Evolutionary conservation across 2,329 filamentous ascomycete genomes (phyloP).

Genomic region (Seiridium unicorne): DNA sequence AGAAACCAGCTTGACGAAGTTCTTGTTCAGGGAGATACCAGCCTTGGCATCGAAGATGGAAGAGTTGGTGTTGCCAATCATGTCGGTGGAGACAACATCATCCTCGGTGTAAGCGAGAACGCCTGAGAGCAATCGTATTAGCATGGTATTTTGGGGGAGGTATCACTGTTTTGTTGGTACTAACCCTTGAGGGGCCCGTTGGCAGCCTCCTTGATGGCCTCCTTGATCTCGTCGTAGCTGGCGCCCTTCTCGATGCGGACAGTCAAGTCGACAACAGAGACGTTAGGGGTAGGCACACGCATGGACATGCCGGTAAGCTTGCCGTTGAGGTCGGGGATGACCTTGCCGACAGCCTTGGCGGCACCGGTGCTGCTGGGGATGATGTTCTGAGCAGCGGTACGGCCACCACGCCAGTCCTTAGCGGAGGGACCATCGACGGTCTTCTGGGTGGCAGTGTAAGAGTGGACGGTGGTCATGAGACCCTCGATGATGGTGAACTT

Average conservation of each 20-base stretch:
- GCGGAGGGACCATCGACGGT: constrained; percentile 94
- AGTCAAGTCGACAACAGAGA: constrained; percentile 98
- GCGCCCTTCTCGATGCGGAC: constrained; percentile 89
- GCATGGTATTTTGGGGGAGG: constrained; percentile 7
- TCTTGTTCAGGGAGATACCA: constrained; percentile 95
- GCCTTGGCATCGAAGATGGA: constrained; percentile 99
- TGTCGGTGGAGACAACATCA: constrained; percentile 88
- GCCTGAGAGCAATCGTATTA: constrained; percentile 45
- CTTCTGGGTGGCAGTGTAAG: constrained; percentile 99
- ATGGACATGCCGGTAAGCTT: constrained; percentile 99
- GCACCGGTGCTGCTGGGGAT: constrained; percentile 98
- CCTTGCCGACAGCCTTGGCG: constrained; percentile 99
- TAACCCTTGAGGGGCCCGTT: constrained; percentile 82
- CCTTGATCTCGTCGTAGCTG: constrained; percentile 90
- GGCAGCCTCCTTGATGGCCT: constrained; percentile 81
- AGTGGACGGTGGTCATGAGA: constrained; percentile 99
- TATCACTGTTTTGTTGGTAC: constrained; percentile 24
- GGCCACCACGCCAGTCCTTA: constrained; percentile 99
- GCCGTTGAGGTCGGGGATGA: constrained; percentile 96
- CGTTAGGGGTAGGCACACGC: constrained; percentile 98
- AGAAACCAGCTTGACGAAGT: constrained; percentile 97
- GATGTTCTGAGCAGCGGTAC: constrained; percentile 99
- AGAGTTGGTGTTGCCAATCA: constrained; percentile 89
- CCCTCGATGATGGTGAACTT: constrained; percentile 97
- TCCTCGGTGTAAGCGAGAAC: constrained; percentile 96